Evolutionary conservation across 2,329 filamentous ascomycete genomes (phyloP).

Genomic region (Fusarium acutatum): DNA sequence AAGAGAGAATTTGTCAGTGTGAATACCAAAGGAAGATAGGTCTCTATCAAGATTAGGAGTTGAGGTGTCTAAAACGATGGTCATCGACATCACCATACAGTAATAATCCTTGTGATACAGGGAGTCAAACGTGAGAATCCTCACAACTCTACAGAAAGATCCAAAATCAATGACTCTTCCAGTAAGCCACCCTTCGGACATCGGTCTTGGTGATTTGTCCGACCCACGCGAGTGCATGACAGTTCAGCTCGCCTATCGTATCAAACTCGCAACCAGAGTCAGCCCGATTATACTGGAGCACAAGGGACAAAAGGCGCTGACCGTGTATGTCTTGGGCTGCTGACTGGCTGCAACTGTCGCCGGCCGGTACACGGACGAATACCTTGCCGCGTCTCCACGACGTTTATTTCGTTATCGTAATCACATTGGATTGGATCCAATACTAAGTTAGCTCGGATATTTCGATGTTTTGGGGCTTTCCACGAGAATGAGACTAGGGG

Average conservation of each 20-base stretch:
- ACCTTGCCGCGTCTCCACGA: slow-evolving; percentile 6
- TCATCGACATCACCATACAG: background rate
- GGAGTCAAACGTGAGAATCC: background rate
- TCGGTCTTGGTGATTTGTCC: slow-evolving; percentile 42
- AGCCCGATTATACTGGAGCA: slow-evolving; percentile 13
- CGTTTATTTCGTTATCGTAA: background rate
- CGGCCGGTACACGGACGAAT: slow-evolving; percentile 26
- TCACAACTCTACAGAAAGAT: background rate
- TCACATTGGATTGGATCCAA: background rate
- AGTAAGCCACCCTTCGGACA: slow-evolving; percentile 39
- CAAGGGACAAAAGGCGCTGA: slow-evolving; percentile 6
- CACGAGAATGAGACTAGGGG: background rate
- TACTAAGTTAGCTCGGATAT: background rate
- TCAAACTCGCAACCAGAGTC: background rate
- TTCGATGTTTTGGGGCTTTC: background rate
- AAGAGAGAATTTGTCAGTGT: background rate
- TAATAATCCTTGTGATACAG: background rate
- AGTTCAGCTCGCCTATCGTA: slow-evolving; percentile 14
- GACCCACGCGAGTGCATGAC: slow-evolving; percentile 22
- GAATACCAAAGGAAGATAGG: background rate
- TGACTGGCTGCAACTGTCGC: slow-evolving; percentile 14
- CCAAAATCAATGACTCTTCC: slow-evolving; percentile 26
- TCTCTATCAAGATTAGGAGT: background rate
- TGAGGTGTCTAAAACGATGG: background rate
- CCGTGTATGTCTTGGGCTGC: slow-evolving; percentile 12